Conservation (phyloP, 441 rosid species). For the Aquilaria agallochum region DNA sequence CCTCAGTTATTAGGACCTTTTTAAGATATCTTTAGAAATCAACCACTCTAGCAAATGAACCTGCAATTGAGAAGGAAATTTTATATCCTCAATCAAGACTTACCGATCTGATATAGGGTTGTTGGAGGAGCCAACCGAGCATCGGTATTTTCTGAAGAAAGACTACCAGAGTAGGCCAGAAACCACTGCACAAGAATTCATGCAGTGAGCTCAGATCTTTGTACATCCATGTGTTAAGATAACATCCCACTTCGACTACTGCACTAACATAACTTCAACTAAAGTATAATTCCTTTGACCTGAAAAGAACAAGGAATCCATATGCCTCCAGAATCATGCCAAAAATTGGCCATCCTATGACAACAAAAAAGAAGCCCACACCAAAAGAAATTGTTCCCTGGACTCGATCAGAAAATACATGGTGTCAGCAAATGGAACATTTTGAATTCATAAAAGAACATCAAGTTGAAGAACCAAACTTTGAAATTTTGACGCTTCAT, state of each 20-base stretch:
- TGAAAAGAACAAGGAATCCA: conserved; percentile 92
- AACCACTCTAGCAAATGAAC: neutral
- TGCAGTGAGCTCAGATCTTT: no score
- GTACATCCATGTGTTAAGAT: conserved; percentile 2
- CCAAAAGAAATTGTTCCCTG: conserved; percentile 95
- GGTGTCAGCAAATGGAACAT: no score
- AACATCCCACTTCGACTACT: no score
- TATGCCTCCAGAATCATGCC: conserved; percentile 90
- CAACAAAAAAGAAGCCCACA: conserved; percentile 79
- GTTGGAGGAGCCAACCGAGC: conserved; percentile 86
- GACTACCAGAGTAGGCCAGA: conserved; percentile 94
- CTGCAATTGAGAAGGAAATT: no score
- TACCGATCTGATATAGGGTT: conserved; percentile 81
- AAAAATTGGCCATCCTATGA: conserved; percentile 84
- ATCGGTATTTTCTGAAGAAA: conserved; percentile 90
- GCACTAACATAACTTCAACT: no score
- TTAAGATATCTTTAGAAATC: conserved; percentile 12
- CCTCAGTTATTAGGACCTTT: no score
- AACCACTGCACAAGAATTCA: conserved; percentile 53
- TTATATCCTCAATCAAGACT: no score
- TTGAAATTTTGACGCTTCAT: conserved; percentile 80
- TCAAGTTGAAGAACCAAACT: conserved; percentile 26
- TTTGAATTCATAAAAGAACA: no score
- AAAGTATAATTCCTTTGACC: conserved; percentile 29
- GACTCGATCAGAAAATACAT: conserved; percentile 4